phyloP scores from a whole-genome alignment of 331 rosid genomes.

The Pyrus hybrid region DNA sequence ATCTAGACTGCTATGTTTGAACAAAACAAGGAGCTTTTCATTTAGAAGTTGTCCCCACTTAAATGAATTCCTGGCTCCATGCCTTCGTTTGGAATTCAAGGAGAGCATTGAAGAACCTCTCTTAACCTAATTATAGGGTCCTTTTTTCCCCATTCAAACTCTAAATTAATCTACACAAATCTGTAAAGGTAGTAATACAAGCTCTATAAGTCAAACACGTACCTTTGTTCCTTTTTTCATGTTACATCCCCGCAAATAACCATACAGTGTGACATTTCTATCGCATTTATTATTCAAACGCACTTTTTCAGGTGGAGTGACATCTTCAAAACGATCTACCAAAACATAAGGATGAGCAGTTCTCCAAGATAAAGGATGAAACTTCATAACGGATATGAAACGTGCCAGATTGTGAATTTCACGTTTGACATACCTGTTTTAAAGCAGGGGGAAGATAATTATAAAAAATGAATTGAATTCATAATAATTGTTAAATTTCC shows the following conservation, averaged over 20 bases:
- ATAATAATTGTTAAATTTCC: not conserved
- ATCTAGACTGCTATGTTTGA: not conserved
- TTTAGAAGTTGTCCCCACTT: not conserved
- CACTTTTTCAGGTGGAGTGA: conserved; percentile 77
- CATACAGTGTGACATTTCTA: conserved; percentile 79
- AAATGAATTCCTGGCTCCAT: not conserved
- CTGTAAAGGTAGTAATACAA: not conserved
- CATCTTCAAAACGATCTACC: conserved; percentile 91
- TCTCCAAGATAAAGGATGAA: conserved; percentile 88
- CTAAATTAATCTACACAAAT: not conserved
- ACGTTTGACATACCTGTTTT: conserved; percentile 69
- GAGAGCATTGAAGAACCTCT: not conserved
- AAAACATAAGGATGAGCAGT: conserved; percentile 80
- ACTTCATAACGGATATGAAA: conserved; percentile 90
- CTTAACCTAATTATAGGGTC: not conserved
- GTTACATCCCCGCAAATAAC: conserved; percentile 89
- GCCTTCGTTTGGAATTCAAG: not conserved
- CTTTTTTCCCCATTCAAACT: not conserved
- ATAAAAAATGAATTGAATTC: not conserved
- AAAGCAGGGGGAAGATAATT: conserved; percentile 2
- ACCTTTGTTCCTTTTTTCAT: conserved; percentile 84
- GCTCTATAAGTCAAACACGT: conserved; percentile 2
- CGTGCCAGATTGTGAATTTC: conserved; percentile 91
- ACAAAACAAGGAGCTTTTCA: not conserved
- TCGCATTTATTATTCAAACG: conserved; percentile 64